phyloP scores from a whole-genome alignment of 2,329 filamentous ascomycete genomes.

The Hymenoscyphus occultus region DNA sequence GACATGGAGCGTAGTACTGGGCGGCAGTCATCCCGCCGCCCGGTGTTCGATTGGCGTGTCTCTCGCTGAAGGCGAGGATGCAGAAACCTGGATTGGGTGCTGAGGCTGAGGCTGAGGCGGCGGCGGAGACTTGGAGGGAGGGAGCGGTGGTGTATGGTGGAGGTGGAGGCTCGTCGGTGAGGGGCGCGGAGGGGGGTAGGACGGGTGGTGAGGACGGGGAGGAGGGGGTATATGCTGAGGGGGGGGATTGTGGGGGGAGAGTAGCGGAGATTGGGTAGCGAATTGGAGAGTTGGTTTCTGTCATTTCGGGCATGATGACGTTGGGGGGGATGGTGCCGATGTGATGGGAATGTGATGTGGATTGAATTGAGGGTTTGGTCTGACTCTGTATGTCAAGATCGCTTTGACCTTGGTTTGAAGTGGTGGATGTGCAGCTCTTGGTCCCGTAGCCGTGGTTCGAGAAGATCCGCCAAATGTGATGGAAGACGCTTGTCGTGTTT shows the following conservation, averaged over 20 bases:
- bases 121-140: not conserved
- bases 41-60: conserved; percentile 24
- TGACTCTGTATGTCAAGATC: not conserved
- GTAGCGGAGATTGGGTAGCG: not conserved
- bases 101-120: not conserved
- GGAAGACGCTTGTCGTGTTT: not conserved
- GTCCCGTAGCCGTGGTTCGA: too few species aligned
- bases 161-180: conserved; percentile 9
- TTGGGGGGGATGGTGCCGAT: conserved; percentile 1
- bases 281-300: not conserved
- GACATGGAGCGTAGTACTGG: conserved; percentile 27
- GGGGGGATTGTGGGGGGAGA: not conserved
- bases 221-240: not conserved
- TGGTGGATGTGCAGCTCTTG: too few species aligned
- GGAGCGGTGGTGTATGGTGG: conserved; percentile 12
- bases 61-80: conserved; percentile 26
- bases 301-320: conserved; percentile 14
- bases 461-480: not conserved
- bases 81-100: conserved; percentile 30
- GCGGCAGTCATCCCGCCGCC: conserved; percentile 25
- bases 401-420: not conserved
- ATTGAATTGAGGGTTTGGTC: not conserved
- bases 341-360: not conserved
- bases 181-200: not conserved
- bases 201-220: not conserved